A percentile compares a stretch with the other conserved stretches of the same genome.
Evolutionary conservation across 768 basidiomycete genomes (phyloP).

Genomic region (Gloeopeniophorella convolvens): DNA sequence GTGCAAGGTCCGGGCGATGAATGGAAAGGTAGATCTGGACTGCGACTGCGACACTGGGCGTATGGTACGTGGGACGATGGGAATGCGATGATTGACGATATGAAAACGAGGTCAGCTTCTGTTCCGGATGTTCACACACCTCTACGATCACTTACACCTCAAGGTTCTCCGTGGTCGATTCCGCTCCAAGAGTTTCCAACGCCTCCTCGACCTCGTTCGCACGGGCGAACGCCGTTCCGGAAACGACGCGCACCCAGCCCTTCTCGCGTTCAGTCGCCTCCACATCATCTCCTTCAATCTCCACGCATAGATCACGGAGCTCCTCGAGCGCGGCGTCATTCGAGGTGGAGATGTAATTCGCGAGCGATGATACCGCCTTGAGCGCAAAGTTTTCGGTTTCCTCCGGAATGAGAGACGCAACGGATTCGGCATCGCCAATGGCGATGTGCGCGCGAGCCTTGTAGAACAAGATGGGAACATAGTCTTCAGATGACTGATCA

Average conservation of each 20-base stretch:
- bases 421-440: constrained; percentile 50
- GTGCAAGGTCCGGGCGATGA: constrained; percentile 79
- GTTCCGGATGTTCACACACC: constrained; percentile 11
- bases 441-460: constrained; percentile 76
- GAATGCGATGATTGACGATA: neutral
- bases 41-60: constrained; percentile 66
- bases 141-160: constrained; percentile 67
- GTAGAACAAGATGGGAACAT: constrained; percentile 61
- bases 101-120: neutral
- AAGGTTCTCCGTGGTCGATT: constrained; percentile 63
- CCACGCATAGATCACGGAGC: constrained; percentile 78
- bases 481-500: constrained; percentile 56
- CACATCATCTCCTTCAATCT: constrained; percentile 75
- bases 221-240: constrained; percentile 79
- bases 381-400: constrained; percentile 59
- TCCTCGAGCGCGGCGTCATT: constrained; percentile 63
- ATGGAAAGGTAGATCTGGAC: constrained; percentile 90
- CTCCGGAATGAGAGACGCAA: constrained; percentile 48
- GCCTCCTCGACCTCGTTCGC: constrained; percentile 90
- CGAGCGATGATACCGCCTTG: constrained; percentile 66
- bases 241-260: constrained; percentile 67
- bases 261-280: constrained; percentile 65
- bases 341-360: constrained; percentile 50
- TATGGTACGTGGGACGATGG: constrained; percentile 4
- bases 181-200: constrained; percentile 73